Percentiles rank a stretch among this genome's conserved stretches.
Conservation (phyloP, 331 rosid species). For the Malus hybrid region DNA sequence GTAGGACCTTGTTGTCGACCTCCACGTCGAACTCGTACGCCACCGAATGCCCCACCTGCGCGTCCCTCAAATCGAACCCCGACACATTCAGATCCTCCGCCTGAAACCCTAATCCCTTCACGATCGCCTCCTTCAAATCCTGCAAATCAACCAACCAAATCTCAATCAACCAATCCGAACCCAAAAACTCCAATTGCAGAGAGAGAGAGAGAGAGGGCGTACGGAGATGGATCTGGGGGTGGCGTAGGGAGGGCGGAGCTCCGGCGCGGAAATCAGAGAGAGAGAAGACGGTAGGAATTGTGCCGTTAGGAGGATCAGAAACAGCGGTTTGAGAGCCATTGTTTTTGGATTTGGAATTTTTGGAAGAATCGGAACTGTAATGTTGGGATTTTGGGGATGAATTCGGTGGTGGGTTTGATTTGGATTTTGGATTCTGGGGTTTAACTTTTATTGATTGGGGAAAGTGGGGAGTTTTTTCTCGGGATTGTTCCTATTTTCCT, state of each 20-base stretch:
- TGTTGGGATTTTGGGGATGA: background rate
- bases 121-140: no score
- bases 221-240: slow-evolving; percentile 65
- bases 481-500: background rate
- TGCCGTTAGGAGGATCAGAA: slow-evolving; percentile 25
- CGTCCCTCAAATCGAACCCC: no score
- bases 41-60: slow-evolving; percentile 76
- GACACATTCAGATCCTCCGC: no score
- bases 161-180: background rate
- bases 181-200: background rate
- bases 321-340: slow-evolving; percentile 18
- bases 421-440: background rate
- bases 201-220: background rate
- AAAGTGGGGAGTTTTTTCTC: background rate
- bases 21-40: slow-evolving; percentile 76
- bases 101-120: no score
- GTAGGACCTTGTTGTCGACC: slow-evolving; percentile 60
- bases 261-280: slow-evolving; percentile 34
- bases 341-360: background rate
- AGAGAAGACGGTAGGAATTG: slow-evolving; percentile 1
- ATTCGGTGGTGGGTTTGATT: background rate
- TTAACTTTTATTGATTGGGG: background rate
- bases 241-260: slow-evolving; percentile 36
- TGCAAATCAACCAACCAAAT: no score
- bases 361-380: background rate